Base-by-base conservation (phyloP, 257 asterid genomes). In the Solanum pennellii region DNA sequence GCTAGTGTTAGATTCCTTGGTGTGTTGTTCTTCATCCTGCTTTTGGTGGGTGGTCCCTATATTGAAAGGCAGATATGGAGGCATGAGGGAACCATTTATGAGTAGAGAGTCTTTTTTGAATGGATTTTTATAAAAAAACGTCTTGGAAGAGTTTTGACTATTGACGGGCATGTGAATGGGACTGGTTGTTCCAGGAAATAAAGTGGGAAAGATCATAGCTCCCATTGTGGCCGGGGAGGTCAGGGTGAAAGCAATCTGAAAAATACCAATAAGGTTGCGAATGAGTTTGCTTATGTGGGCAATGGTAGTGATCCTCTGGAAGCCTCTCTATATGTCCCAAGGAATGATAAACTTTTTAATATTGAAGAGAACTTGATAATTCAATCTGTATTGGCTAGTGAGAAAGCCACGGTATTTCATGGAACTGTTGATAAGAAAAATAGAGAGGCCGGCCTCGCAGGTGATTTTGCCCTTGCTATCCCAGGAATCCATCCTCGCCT, bases 361-460 rank as follows among this genome's bases (percentile, higher is more conserved):
- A 94, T 94, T 83, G 98, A 94, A 44, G 94, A 95, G 12, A 94
- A 93, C 89, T 88, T 94, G 89, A 94, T 94, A 33, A 94, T 93
- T 83, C 94, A 92, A 86, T 94, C 95, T 5, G 91, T 94, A 42
- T 83, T 94, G 91, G 98, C 98, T 27, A 92, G 95, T 86, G 96
- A 94, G 91, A 93, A 94, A 83, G 95, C 94, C 83, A 92, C 92
- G 93, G 93, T 94, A 42, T 89, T 94, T 85, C 91, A 52, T 56
- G 90, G 88, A 84, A 71, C 68, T 82, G 68, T 59, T 45, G 62
- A 72, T 65, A 79, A 33, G 85, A 92, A 93, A 89, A 91, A 85
- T n/a, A 87, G 88, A 66, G 96, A 93, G 89, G 93, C 97, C 27
- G 95, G 96, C 75, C 90, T 95, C 83, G 95, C 93, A 9, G 89